Conservation (phyloP, 2,329 filamentous ascomycete species). For the Shiraia bambusicola region DNA sequence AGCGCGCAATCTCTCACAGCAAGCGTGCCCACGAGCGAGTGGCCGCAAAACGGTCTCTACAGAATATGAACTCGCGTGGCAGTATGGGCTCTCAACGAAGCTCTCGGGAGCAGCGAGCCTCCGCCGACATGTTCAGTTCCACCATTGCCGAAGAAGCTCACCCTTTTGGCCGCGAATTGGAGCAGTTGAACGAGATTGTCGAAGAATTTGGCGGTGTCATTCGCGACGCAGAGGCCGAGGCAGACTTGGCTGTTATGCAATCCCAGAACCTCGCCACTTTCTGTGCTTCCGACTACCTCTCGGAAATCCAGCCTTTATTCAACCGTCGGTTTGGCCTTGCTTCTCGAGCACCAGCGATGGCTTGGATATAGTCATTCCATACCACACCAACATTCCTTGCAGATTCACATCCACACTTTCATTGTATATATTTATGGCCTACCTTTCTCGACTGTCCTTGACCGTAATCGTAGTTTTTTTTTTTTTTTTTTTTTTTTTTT, state of each 20-base stretch:
- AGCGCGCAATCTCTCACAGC: conserved; percentile 81
- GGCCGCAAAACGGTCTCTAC: conserved; percentile 66
- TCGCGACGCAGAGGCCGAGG: conserved; percentile 65
- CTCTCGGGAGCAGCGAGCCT: conserved; percentile 58
- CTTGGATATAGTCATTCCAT: conserved; percentile 34
- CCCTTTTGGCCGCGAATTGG: conserved; percentile 87
- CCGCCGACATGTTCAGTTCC: conserved; percentile 46
- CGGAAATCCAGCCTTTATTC: conserved; percentile 70
- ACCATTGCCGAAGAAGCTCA: conserved; percentile 52
- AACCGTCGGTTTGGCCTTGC: conserved; percentile 22
- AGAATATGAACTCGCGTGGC: conserved; percentile 40
- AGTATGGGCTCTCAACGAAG: conserved; percentile 56
- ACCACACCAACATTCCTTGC: background rate
- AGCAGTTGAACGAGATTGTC: conserved; percentile 87
- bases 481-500: conserved; percentile 14
- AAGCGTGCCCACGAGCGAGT: conserved; percentile 81
- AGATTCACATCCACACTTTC: conserved; percentile 13
- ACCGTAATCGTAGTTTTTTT: conserved; percentile 18
- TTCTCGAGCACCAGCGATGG: conserved; percentile 29
- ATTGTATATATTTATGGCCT: conserved; percentile 20
- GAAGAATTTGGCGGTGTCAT: conserved; percentile 74
- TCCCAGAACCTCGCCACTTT: conserved; percentile 72
- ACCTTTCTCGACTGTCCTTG: conserved; percentile 16
- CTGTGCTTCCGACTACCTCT: conserved; percentile 78
- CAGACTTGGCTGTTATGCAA: conserved; percentile 71